Evolutionary conservation across 164 flowering plant genomes (phyloP).

Genomic region (Stephania japonica): DNA sequence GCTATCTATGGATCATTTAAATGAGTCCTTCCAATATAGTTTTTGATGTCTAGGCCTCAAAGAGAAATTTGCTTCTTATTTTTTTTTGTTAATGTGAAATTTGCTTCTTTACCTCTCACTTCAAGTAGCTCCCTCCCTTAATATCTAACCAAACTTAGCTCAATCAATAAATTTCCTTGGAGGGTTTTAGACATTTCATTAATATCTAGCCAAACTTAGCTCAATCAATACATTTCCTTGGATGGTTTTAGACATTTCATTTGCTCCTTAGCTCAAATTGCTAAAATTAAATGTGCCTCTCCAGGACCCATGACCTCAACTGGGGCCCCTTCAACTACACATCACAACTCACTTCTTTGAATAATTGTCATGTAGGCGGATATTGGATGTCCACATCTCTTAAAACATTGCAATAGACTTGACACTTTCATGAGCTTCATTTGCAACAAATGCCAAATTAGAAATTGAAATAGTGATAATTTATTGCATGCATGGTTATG

Average conservation of each 20-base stretch:
- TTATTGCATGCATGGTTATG: neutral
- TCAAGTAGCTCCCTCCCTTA: neutral
- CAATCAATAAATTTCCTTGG: neutral
- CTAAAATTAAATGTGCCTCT: neutral
- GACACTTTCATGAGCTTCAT: neutral
- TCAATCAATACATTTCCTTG: neutral
- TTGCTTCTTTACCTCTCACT: neutral
- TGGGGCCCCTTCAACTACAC: neutral
- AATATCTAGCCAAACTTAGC: neutral
- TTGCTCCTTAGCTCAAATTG: slow-evolving; percentile 1
- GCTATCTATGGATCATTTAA: too few relatives aligned
- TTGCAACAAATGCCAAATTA: neutral
- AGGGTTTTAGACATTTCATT: neutral
- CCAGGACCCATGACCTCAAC: neutral
- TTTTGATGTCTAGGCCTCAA: neutral
- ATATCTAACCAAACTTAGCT: neutral
- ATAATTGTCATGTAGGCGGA: neutral
- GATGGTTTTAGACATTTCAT: neutral
- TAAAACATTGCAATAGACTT: neutral
- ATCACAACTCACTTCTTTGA: neutral
- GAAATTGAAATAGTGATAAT: neutral
- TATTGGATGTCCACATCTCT: neutral
- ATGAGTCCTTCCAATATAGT: neutral
- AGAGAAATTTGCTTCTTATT: neutral
- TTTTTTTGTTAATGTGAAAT: too few relatives aligned